Evolutionary conservation across 208 protist species (phyloP).

Genomic region (Wallacemonas sp.): DNA sequence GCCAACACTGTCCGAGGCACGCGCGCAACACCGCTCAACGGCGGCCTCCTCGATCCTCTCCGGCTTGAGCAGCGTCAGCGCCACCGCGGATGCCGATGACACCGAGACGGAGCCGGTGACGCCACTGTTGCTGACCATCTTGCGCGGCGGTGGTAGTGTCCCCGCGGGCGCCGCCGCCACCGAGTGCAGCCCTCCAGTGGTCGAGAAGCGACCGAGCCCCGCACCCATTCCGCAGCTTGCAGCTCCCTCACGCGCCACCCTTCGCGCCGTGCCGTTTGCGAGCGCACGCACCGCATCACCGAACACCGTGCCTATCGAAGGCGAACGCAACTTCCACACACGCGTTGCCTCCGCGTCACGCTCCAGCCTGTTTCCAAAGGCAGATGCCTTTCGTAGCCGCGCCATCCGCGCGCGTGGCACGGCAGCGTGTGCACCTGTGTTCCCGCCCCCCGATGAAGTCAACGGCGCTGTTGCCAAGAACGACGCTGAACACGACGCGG

Average conservation of each 20-base stretch:
- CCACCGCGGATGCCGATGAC: background rate
- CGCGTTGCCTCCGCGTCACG: background rate
- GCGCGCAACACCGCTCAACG: background rate
- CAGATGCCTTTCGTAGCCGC: background rate
- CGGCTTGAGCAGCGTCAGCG: background rate
- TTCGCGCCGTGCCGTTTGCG: background rate
- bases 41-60: background rate
- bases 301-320: background rate
- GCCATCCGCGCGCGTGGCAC: constrained; percentile 2
- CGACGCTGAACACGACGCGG: no score
- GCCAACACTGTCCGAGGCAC: background rate
- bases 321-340: background rate
- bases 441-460: no score
- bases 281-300: background rate
- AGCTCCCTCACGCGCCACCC: no score
- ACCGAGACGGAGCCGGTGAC: background rate
- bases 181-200: no score
- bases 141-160: no score
- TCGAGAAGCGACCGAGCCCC: no score
- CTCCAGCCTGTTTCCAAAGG: background rate
- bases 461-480: no score
- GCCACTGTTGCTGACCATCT: background rate
- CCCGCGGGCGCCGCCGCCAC: no score
- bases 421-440: no score
- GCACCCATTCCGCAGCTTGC: no score